A percentile compares a stretch with the other conserved stretches of the same genome.
Conservation (phyloP, 164 flowering plant species). For the Macadamia integrifolia region DNA sequence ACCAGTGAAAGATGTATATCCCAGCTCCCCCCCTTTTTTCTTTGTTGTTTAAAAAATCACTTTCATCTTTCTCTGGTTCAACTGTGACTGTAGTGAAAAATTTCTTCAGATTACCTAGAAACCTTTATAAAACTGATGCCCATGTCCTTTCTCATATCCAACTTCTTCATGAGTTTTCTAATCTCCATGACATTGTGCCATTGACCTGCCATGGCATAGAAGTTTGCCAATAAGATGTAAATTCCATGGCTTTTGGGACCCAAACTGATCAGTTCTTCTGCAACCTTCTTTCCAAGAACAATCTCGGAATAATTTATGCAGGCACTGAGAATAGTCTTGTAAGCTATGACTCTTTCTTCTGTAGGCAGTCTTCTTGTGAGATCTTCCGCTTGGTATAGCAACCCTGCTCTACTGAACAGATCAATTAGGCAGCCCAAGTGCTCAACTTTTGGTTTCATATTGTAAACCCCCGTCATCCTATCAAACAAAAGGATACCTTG, state of each 20-base stretch:
- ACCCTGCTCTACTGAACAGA: conserved; percentile 26
- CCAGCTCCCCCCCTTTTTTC: too few species aligned
- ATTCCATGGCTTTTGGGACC: conserved; percentile 16
- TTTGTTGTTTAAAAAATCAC: too few species aligned
- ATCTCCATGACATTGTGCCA: conserved; percentile 24
- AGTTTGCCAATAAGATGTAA: conserved; percentile 23
- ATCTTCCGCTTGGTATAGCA: conserved; percentile 19
- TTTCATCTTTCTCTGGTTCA: too few species aligned
- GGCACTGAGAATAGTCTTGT: conserved; percentile 30
- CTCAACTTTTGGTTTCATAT: conserved; percentile 20
- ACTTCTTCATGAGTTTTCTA: conserved; percentile 17
- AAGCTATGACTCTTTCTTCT: conserved; percentile 18
- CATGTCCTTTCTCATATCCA: conserved; percentile 15
- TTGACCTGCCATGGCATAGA: conserved; percentile 23
- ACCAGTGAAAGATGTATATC: too few species aligned
- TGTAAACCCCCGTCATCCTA: conserved; percentile 17
- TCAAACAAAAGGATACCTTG: conserved; percentile 23
- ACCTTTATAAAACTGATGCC: conserved; percentile 19
- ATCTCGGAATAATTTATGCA: conserved; percentile 20
- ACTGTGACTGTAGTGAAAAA: too few species aligned
- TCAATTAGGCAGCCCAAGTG: conserved; percentile 29
- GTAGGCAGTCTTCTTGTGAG: conserved; percentile 16
- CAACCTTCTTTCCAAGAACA: conserved; percentile 20
- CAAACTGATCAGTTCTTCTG: conserved; percentile 18
- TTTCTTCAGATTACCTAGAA: not conserved